A percentile compares a stretch with the other conserved stretches of the same genome.
Evolutionary conservation across 2,329 filamentous ascomycete species (phyloP).

Genomic region (Ophiostoma piceae): DNA sequence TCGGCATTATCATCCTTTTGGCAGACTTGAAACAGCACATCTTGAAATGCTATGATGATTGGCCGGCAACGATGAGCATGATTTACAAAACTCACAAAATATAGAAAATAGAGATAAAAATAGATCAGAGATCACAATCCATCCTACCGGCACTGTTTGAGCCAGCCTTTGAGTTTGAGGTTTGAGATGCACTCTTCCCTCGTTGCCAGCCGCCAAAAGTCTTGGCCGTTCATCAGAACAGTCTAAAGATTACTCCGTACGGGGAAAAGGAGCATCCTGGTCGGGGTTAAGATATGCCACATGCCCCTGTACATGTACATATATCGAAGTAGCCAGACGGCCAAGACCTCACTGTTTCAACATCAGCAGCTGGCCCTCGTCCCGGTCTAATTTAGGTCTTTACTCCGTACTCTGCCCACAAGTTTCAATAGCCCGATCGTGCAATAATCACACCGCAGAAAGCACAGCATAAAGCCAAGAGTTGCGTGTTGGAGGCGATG

Average conservation of each 20-base stretch:
- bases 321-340: not conserved
- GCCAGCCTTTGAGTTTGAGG: not conserved
- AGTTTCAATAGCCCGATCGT: not conserved
- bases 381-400: not conserved
- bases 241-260: not conserved
- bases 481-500: not conserved
- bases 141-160: not conserved
- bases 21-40: not conserved
- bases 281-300: constrained; percentile 1
- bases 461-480: constrained; percentile 6
- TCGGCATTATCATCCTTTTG: not conserved
- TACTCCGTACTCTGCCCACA: not conserved
- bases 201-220: not conserved
- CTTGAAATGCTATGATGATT: not conserved
- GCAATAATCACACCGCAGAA: not conserved
- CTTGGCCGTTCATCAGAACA: not conserved
- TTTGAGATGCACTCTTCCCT: not conserved
- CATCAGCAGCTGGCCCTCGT: not conserved
- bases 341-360: not conserved
- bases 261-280: not conserved
- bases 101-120: not conserved
- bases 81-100: not conserved
- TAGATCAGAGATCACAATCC: not conserved
- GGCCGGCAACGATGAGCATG: not conserved
- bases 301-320: not conserved